Base-by-base conservation (phyloP, 768 basidiomycete genomes). In the Lentinula boryana region DNA sequence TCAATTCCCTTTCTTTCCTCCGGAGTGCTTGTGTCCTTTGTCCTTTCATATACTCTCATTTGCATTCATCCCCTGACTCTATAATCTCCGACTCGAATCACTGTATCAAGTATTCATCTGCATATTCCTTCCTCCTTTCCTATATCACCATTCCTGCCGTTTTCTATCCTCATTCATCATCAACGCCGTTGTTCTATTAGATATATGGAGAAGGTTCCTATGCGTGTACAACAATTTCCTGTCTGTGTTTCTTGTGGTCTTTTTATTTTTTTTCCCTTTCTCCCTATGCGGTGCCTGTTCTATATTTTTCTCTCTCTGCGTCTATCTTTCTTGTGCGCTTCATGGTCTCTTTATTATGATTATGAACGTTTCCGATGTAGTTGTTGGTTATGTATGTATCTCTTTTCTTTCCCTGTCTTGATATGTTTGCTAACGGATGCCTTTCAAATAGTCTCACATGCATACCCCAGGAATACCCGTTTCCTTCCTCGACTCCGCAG, bases 1-100 rank as follows among this genome's bases (percentile, higher is more conserved):
- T 55, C 18, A 9, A 38, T 41, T 15, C 13, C 9, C 5, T 21
- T 66, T 65, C 56, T 62, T 61, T 67, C 67, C 58, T 16, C 15
- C 3, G 33, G 18, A 36, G 57, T 58, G 36, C 48, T 58, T 21
- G 43, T 50, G 44, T 49, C 31, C 15, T 65, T 55, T 67, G 59
- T 66, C 58, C 59, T 51, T 61, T 67, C 57, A 23, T n/a, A 38
- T 38, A n/a, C 15, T 33, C 31, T 23, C 41, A 5, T 49, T 58
- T 27, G 43, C 27, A 32, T 40, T 58, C 44, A 33, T 36, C 40
- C 16, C 31, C 40, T 2, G 12, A 13, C 46, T 38, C 32, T 13
- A 15, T 31, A 32, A 15, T 38, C 21, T 38, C 46, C 27, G 36
- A 43, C 54, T 38, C 54, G 57, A n/a, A 58, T 58, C 57, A 58